Conservation (phyloP, 2,329 filamentous ascomycete genomes). For the Beauveria scarabaeidicola region DNA sequence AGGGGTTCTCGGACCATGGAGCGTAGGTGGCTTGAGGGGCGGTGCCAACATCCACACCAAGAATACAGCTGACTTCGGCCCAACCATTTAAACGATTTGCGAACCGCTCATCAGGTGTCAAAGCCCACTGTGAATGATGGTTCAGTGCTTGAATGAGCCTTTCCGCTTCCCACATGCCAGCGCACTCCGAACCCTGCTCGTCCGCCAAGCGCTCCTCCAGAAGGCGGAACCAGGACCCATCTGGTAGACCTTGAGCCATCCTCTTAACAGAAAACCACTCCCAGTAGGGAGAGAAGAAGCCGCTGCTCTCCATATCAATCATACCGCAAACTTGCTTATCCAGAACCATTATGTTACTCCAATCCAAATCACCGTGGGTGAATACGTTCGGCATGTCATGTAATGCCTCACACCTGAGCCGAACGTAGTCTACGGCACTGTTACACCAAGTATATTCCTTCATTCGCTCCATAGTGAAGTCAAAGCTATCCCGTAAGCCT, state of each 20-base stretch:
- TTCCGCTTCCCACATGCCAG: conserved; percentile 6
- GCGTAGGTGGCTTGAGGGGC: not conserved
- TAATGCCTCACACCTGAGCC: not conserved
- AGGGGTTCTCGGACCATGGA: not conserved
- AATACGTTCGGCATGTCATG: not conserved
- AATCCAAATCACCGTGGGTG: conserved; percentile 7
- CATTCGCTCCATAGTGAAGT: conserved; percentile 1
- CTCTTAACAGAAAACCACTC: not conserved
- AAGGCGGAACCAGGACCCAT: conserved; percentile 4
- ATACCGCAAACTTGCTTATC: conserved; percentile 2
- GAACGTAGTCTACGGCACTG: not conserved
- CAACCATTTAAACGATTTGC: not conserved
- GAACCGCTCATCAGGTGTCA: not conserved
- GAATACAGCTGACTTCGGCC: not conserved
- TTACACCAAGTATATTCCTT: not conserved
- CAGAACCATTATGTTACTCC: conserved; percentile 6
- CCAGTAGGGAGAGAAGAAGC: conserved; percentile 7
- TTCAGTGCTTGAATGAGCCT: not conserved
- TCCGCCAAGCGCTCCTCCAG: conserved; percentile 1
- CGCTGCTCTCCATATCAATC: conserved; percentile 4
- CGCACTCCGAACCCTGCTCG: not conserved
- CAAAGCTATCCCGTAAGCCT: not conserved
- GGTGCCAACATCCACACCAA: conserved; percentile 1
- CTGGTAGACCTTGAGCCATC: not conserved
- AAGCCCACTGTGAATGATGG: not conserved